Conservation (phyloP, 257 asterid species). For the Anisodus acutangulus region DNA sequence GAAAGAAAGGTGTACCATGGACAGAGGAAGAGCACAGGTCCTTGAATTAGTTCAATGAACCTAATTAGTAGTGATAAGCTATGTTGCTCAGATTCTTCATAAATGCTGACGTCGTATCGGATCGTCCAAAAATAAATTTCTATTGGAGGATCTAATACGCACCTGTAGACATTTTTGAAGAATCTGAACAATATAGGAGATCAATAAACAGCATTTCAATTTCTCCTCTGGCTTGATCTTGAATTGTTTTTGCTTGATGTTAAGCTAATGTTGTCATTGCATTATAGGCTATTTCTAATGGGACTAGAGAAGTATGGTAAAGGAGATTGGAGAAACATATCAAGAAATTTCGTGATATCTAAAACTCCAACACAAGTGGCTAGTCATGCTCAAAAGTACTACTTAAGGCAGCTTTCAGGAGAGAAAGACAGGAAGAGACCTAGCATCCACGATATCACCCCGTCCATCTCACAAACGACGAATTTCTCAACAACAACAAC, state of each 20-base stretch:
- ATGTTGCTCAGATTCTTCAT: neutral
- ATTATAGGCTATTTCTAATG: slow-evolving; percentile 59
- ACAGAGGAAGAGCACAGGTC: slow-evolving; percentile 91
- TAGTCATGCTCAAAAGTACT: slow-evolving; percentile 91
- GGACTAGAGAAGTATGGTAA: slow-evolving; percentile 76
- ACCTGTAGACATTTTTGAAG: neutral
- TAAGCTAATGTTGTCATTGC: neutral
- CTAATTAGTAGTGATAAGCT: neutral
- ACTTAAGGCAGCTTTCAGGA: slow-evolving; percentile 63
- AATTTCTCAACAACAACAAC: slow-evolving; percentile 27
- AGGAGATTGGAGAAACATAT: slow-evolving; percentile 86
- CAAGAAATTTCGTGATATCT: slow-evolving; percentile 65
- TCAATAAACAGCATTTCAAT: neutral
- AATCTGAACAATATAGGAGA: neutral
- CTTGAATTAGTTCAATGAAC: neutral
- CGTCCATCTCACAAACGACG: slow-evolving; percentile 38
- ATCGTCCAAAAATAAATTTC: neutral
- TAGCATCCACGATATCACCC: slow-evolving; percentile 86
- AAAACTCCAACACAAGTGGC: slow-evolving; percentile 90
- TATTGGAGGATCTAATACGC: neutral
- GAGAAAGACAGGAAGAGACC: slow-evolving; percentile 77
- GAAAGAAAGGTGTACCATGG: slow-evolving; percentile 86
- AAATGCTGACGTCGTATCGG: neutral
- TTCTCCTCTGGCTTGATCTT: no score
- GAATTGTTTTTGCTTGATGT: neutral